phyloP scores from a whole-genome alignment of 2,329 filamentous ascomycete genomes.

The Cladorrhinum sp. region DNA sequence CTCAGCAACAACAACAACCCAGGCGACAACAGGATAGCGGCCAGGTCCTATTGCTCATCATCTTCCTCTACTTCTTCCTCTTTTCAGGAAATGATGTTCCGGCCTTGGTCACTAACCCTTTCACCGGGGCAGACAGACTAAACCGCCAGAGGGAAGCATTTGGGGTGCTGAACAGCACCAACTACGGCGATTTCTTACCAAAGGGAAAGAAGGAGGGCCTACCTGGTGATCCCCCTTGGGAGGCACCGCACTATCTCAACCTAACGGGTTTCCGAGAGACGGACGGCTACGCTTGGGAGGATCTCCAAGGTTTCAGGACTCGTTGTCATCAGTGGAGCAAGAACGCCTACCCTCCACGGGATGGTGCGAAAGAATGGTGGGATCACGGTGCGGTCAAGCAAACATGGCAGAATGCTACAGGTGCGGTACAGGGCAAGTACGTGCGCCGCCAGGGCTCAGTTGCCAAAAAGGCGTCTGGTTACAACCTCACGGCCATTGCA shows the following conservation, averaged over 20 bases:
- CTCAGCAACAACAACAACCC: neutral
- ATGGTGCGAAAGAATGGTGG: slow-evolving; percentile 29
- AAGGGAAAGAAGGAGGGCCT: slow-evolving; percentile 20
- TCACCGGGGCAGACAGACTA: slow-evolving; percentile 45
- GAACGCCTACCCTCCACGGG: slow-evolving; percentile 42
- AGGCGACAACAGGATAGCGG: slow-evolving; percentile 41
- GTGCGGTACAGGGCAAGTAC: slow-evolving; percentile 75
- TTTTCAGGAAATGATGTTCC: slow-evolving; percentile 40
- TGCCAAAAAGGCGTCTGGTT: slow-evolving; percentile 45
- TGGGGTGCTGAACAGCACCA: slow-evolving; percentile 51
- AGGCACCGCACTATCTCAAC: slow-evolving; percentile 54
- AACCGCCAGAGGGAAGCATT: slow-evolving; percentile 52
- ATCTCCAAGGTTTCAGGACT: slow-evolving; percentile 64
- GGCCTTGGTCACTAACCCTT: slow-evolving; percentile 42
- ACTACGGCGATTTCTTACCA: slow-evolving; percentile 60
- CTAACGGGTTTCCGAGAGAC: slow-evolving; percentile 73
- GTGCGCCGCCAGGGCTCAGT: slow-evolving; percentile 53
- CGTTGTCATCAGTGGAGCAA: slow-evolving; percentile 61
- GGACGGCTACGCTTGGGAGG: slow-evolving; percentile 76
- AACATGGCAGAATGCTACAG: slow-evolving; percentile 77
- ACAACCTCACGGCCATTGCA: slow-evolving; percentile 64
- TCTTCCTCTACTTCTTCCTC: slow-evolving; percentile 44
- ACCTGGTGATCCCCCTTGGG: slow-evolving; percentile 24
- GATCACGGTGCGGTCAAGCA: slow-evolving; percentile 35
- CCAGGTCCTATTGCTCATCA: slow-evolving; percentile 43